These are phyloP conservation scores for Aureobasidium leucospermi DNA, from an alignment of 2,329 filamentous ascomycete genomes.

Conservation along the genomic window DNA sequence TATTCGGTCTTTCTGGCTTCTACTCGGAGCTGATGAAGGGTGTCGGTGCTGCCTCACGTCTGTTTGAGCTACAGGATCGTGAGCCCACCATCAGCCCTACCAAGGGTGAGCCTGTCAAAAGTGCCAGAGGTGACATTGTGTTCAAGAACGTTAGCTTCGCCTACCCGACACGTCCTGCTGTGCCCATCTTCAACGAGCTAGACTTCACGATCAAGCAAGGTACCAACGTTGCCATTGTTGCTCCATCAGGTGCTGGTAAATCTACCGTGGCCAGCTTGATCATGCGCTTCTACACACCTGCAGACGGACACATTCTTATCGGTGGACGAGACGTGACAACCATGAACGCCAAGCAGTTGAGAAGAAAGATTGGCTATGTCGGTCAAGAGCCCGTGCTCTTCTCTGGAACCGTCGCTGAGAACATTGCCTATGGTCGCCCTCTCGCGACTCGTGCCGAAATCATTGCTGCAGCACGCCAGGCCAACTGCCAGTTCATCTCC, in stretches of 20 bases:
- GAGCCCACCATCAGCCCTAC: conserved; percentile 82
- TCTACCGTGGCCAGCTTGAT: conserved; percentile 90
- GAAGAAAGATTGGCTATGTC: conserved; percentile 89
- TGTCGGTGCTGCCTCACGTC: conserved; percentile 86
- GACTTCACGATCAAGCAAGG: conserved; percentile 88
- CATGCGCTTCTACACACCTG: conserved; percentile 84
- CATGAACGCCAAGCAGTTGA: conserved; percentile 90
- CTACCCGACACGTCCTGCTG: conserved; percentile 88
- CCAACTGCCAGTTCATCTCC: conserved; percentile 93
- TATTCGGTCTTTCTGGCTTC: conserved; percentile 91
- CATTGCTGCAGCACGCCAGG: conserved; percentile 75
- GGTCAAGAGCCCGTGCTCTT: conserved; percentile 92
- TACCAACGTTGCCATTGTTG: conserved; percentile 92
- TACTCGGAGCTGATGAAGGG: conserved; percentile 99
- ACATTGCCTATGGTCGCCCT: conserved; percentile 86
- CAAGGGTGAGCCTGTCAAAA: conserved; percentile 67
- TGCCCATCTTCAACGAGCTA: conserved; percentile 81
- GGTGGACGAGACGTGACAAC: conserved; percentile 73
- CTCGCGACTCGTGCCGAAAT: conserved; percentile 72
- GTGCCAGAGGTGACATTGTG: conserved; percentile 79
- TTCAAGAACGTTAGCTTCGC: conserved; percentile 83
- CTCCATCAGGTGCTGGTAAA: conserved; percentile 92
- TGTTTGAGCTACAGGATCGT: conserved; percentile 93
- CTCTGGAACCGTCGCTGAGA: conserved; percentile 76
- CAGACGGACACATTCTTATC: conserved; percentile 68